phyloP scores from a whole-genome alignment of 2,329 filamentous ascomycete genomes.

The Calycina herbarum region DNA sequence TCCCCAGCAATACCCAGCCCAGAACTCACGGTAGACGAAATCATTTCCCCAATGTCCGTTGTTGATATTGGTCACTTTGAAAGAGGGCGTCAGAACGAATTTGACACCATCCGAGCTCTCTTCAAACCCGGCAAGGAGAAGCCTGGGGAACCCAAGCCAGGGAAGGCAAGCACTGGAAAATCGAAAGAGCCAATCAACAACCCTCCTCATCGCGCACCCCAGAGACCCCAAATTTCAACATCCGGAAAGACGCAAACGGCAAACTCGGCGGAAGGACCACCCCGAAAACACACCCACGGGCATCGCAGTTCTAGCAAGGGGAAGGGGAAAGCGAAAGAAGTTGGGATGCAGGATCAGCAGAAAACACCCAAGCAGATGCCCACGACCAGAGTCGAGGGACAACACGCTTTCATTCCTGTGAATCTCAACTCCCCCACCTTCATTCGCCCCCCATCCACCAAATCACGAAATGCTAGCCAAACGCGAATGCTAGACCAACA shows the following conservation, averaged over 20 bases:
- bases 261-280: neutral
- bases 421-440: constrained; percentile 15
- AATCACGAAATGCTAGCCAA: constrained; percentile 25
- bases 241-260: neutral
- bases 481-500: constrained; percentile 8
- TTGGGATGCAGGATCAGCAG: neutral
- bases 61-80: constrained; percentile 2
- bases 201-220: neutral
- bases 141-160: neutral
- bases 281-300: neutral
- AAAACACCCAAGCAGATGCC: neutral
- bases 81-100: neutral
- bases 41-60: constrained; percentile 3
- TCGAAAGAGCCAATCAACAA: neutral
- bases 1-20: neutral
- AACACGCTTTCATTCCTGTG: neutral
- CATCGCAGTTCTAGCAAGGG: neutral
- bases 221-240: neutral
- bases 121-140: neutral
- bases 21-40: constrained; percentile 6
- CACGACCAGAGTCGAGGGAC: neutral
- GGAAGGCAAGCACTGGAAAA: neutral
- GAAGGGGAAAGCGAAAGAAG: neutral
- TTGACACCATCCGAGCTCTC: neutral
- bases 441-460: constrained; percentile 22